A percentile compares a stretch with the other conserved stretches of the same genome.
phyloP scores from a whole-genome alignment of 805 yeast species.

The Wickerhamiella sergipiensis region DNA sequence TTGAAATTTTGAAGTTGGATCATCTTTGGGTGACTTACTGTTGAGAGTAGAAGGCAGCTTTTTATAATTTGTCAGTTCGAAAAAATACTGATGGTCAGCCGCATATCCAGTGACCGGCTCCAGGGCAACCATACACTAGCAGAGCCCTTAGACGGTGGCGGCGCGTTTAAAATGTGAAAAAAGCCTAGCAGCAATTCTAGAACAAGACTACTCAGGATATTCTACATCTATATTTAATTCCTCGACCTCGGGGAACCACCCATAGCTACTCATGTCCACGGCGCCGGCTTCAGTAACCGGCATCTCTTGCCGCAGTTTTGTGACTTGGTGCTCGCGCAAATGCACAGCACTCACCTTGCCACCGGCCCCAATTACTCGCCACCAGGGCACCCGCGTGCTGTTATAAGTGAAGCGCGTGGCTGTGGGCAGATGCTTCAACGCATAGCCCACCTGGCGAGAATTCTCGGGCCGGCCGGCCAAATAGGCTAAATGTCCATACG shows the following conservation, averaged over 20 bases:
- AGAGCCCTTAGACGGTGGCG: no score
- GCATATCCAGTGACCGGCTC: no score
- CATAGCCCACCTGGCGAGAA: constrained; percentile 62
- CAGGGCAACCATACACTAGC: no score
- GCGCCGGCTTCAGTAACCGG: constrained; percentile 20
- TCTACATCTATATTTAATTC: constrained; percentile 6
- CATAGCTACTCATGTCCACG: constrained; percentile 35
- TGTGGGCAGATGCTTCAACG: constrained; percentile 41
- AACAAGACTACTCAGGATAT: background rate
- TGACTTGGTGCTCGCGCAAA: constrained; percentile 36
- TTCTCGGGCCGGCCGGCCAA: constrained; percentile 48
- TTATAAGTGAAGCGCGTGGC: constrained; percentile 19
- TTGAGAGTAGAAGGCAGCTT: background rate
- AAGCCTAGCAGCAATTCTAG: no score
- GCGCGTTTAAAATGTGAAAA: no score
- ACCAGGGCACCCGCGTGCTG: constrained; percentile 51
- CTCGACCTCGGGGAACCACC: constrained; percentile 51
- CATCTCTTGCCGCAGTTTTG: constrained; percentile 35
- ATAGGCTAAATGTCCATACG: constrained; percentile 67
- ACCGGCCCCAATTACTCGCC: constrained; percentile 56
- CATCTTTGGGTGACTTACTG: constrained; percentile 22
- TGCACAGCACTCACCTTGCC: constrained; percentile 45
- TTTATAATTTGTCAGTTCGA: background rate
- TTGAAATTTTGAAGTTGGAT: constrained; percentile 40
- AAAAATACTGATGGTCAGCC: background rate